Evolutionary conservation across 768 basidiomycete species (phyloP), one percentile per base, ranked within the genome.

Genomic region (Pleurotus eryngii): DNA sequence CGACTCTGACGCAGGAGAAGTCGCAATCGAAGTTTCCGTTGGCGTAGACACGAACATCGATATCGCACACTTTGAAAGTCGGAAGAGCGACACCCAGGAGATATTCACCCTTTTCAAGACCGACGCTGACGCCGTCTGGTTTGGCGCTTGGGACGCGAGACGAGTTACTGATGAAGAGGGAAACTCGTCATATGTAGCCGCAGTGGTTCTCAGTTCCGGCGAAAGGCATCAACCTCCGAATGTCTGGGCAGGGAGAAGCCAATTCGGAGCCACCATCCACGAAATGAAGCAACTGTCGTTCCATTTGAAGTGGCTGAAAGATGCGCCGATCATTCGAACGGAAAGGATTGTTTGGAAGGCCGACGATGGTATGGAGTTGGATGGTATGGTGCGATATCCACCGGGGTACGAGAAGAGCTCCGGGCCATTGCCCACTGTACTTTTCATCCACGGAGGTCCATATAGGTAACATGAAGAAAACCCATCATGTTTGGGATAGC

Each of bases 1-100:
- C 9, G 46, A 49, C 40, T 20, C 40, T 1, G 55, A 57, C 9
- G 57, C 64, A 17, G 63, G 59, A 11, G 61, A 63, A 46, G 63
- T 73, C 27, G 63, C 66, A 1, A 63, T 74, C 43, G 70, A 75
- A 59, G 76, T 77, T 26, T 80, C 77, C 72, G 71, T 60, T 42
- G 67, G 80, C 24, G 72, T 76, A 57, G 68, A 72, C 49, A 76
- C 74, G 0, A 72, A 75, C 50, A 72, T 76, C n/a, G 70, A 68
- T 24, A 64, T 69, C 15, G 65, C 71, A 6, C 63, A 72, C n/a
- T 64, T 66, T 24, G 59, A 61, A 12, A 46, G 57, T 1, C 55
- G 59, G 5, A 60, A 43, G 1, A 57, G 57, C 5, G 35, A 56
- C 53, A 62, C 47, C 17, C 18, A 42, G n/a, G 30, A 35, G 11